Percentiles rank a stretch among this genome's conserved stretches.
Conservation (phyloP, 2,329 filamentous ascomycete species). For the Teratosphaeria gauchensis region DNA sequence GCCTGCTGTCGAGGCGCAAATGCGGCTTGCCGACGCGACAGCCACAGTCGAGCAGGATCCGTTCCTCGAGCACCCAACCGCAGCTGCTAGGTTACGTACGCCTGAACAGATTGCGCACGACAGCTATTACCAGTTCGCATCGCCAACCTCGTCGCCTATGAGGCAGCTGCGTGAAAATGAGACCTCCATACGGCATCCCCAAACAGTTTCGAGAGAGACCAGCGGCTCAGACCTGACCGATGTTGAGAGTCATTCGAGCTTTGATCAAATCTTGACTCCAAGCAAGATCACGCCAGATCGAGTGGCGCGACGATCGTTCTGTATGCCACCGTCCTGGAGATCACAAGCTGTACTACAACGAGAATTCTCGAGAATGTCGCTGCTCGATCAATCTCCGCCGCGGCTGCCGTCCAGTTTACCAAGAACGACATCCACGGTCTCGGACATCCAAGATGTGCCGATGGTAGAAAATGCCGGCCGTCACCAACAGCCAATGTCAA, state of each 20-base stretch:
- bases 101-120: neutral
- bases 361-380: conserved; percentile 9
- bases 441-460: neutral
- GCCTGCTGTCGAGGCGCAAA: conserved; percentile 1
- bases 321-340: neutral
- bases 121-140: conserved; percentile 1
- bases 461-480: neutral
- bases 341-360: conserved; percentile 6
- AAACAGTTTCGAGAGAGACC: conserved; percentile 1
- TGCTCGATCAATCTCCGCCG: conserved; percentile 5
- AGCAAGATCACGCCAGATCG: conserved; percentile 8
- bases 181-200: neutral
- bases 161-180: neutral
- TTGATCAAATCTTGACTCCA: conserved; percentile 20
- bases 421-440: neutral
- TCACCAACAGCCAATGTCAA: neutral
- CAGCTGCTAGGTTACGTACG: neutral
- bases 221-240: conserved; percentile 13
- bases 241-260: conserved; percentile 21
- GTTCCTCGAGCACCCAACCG: neutral
- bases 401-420: neutral
- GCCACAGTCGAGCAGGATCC: neutral
- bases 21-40: neutral
- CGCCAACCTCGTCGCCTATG: conserved; percentile 1
- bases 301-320: neutral